A percentile compares a stretch with the other conserved stretches of the same genome.
These are phyloP conservation scores for Casuarina equisetifolia DNA, from an alignment of 306 rosid species.

Conservation along the genomic window DNA sequence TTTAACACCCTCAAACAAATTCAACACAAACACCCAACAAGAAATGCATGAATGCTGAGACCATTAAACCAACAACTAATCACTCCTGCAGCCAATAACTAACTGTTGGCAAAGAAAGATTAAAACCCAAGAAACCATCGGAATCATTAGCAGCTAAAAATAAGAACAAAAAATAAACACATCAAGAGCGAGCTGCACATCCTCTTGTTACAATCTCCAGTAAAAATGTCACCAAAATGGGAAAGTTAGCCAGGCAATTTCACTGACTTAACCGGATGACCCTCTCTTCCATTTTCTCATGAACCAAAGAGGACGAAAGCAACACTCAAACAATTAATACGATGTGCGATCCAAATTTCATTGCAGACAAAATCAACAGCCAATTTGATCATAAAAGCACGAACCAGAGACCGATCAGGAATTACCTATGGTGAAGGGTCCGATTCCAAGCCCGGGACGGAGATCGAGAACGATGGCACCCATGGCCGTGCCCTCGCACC, in stretches of 20 bases:
- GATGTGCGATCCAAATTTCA: neutral
- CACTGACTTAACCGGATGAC: neutral
- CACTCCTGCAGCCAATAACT: neutral
- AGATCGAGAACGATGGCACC: conserved; percentile 98
- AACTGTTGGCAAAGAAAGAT: too few relatives aligned
- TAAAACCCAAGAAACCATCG: conserved; percentile 2
- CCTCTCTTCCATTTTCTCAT: neutral
- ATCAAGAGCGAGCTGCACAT: neutral
- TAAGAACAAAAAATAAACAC: neutral
- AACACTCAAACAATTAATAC: neutral
- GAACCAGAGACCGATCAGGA: neutral
- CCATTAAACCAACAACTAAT: neutral
- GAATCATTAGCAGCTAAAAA: neutral
- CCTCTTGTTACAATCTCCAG: neutral
- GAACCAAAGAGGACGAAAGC: conserved; percentile 2
- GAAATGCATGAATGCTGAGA: neutral
- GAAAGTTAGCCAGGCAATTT: neutral
- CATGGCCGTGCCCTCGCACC: conserved; percentile 99
- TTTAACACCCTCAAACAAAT: neutral
- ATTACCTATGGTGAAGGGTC: conserved; percentile 86
- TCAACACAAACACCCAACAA: neutral
- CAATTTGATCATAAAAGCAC: neutral
- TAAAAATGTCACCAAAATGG: neutral
- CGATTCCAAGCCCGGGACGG: conserved; percentile 85
- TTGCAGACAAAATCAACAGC: neutral